Evolutionary conservation across 345 rosid species (phyloP), one percentile per base, ranked within the genome.

Genomic region (Aquilaria yunnanensis): DNA sequence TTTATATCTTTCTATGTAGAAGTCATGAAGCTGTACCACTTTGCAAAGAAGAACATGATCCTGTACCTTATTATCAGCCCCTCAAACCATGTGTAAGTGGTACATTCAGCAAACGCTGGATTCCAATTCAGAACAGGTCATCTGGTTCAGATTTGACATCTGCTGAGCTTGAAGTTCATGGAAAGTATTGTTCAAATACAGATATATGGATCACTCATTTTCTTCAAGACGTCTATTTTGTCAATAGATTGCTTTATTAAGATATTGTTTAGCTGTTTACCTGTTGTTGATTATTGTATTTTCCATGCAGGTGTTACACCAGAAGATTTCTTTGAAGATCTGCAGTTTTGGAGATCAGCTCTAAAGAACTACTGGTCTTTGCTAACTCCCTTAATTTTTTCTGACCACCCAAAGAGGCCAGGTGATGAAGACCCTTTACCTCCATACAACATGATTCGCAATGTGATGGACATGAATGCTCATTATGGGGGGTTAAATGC

Each of bases 401-500:
- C 99, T 31, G 99, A 94, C 81, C 99, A 94, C 72, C 99, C 99
- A 10, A 94, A 94, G 78, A 88, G 99, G 75, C 99, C 96, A 0
- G 99, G 97, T 2, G 99, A 94, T 81, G 97, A 94, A 74, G 99
- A 88, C 70, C 99, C 97, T 30, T 77, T 85, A 61, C 96, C 97
- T 14, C 99, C 99, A 54, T 94, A 78, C 72, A 87, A 91, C 80
- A 91, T 94, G 97, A 72, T 94, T 65, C 96, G 96, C 54, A 94
- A 94, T 76, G 99, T 87, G 59, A 91, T 94, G 96, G 99, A 91
- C 78, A 88, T 94, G 99, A 88, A 83, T 79, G 96, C 97, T 73
- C 89, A 74, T 68, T 91, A 82, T 59, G 99, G 99, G 59, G 90
- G 86, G 51, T 72, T 94, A 48, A 88, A 89, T 79, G 69, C 82